Percentiles rank a stretch among this genome's conserved stretches.
These are phyloP conservation scores for Phaeolepiota aurea DNA, from an alignment of 768 basidiomycete genomes.

Conservation along the genomic window DNA sequence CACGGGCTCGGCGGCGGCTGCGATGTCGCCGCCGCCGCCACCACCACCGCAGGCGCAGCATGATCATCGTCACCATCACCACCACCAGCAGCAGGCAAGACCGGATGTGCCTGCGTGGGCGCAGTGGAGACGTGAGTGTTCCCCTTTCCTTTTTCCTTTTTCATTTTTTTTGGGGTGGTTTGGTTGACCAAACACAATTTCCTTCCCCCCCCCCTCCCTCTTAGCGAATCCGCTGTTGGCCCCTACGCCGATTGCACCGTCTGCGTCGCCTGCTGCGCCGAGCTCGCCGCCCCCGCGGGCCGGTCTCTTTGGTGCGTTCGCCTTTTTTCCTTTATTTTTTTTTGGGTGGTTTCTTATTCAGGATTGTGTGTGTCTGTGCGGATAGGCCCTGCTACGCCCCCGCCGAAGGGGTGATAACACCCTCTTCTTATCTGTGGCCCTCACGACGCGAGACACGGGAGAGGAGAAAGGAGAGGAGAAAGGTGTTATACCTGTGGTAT, in stretches of 20 bases:
- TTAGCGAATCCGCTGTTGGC: conserved; percentile 59
- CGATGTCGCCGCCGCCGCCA: conserved; percentile 29
- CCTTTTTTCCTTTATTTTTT: too few relatives aligned
- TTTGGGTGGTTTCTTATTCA: too few relatives aligned
- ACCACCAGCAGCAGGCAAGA: conserved; percentile 40
- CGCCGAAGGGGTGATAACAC: too few relatives aligned
- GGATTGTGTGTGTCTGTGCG: too few relatives aligned
- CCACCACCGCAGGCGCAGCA: conserved; percentile 33
- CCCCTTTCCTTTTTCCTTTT: not conserved
- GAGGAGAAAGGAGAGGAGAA: too few relatives aligned
- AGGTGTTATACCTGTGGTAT: too few relatives aligned
- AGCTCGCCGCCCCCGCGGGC: conserved; percentile 41
- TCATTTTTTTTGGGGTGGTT: not conserved
- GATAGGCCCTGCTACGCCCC: too few relatives aligned
- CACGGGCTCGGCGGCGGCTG: conserved; percentile 29
- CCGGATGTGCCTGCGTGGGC: conserved; percentile 70
- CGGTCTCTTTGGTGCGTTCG: conserved; percentile 58
- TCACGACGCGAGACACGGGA: too few relatives aligned
- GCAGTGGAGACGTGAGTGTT: conserved; percentile 69
- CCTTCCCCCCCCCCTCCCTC: not conserved
- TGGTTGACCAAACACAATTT: not conserved
- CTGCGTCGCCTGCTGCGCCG: conserved; percentile 25
- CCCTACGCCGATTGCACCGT: conserved; percentile 32
- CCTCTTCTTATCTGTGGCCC: too few relatives aligned
- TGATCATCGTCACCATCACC: conserved; percentile 31